Percentiles rank a stretch among this genome's conserved stretches.
Conservation (phyloP, 768 basidiomycete genomes). For the Lactarius indigo region DNA sequence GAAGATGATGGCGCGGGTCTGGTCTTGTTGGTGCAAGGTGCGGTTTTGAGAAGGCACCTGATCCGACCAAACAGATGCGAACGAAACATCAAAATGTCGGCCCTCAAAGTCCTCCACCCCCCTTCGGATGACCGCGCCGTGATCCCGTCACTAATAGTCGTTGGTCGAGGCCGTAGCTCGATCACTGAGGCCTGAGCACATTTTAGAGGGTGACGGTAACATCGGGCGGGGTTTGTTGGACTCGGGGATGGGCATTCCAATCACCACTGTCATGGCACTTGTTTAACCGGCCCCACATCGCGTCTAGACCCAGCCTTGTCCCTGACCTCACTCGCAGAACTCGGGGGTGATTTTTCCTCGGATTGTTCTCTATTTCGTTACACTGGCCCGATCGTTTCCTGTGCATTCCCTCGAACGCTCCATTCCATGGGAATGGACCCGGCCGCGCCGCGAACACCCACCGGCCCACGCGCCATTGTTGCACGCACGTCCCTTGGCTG, state of each 20-base stretch:
- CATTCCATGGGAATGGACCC: slow-evolving; percentile 1
- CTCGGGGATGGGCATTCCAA: neutral
- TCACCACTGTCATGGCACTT: neutral
- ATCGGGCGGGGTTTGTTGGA: neutral
- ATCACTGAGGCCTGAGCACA: neutral
- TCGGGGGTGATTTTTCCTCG: neutral
- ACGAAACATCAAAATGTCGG: neutral
- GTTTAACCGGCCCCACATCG: neutral
- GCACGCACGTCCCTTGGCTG: neutral
- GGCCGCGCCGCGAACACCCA: neutral
- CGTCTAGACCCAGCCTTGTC: neutral
- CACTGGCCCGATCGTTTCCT: neutral
- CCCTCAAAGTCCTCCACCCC: neutral
- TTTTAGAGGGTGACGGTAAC: neutral
- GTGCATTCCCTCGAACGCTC: neutral
- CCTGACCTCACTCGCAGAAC: neutral
- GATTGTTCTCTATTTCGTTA: neutral
- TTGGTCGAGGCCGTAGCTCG: neutral
- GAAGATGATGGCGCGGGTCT: neutral
- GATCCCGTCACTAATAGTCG: neutral
- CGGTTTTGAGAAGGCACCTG: neutral
- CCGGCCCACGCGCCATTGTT: neutral
- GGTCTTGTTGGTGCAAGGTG: neutral
- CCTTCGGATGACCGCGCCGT: neutral
- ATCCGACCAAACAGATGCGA: neutral